A percentile compares a stretch with the other conserved stretches of the same genome.
Evolutionary conservation across 345 rosid genomes (phyloP).

Genomic region (Citrus sinensis): DVS_A1.0 CM039164.1:27869001-27869500

Average conservation of each 20-base stretch:
- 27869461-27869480: not conserved
- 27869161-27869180: constrained; percentile 66
- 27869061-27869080: constrained; percentile 27
- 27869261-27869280: constrained; percentile 84
- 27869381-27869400: constrained; percentile 52
- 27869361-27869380: constrained; percentile 74
- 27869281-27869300: constrained; percentile 64
- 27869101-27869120: constrained; percentile 4
- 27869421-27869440: not conserved
- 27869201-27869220: constrained; percentile 91
- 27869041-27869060: constrained; percentile 94
- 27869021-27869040: constrained; percentile 80
- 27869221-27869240: constrained; percentile 77
- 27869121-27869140: not conserved
- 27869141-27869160: constrained; percentile 19
- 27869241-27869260: constrained; percentile 74
- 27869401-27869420: not conserved
- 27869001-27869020: constrained; percentile 85
- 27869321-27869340: constrained; percentile 79
- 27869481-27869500: not conserved
- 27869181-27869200: constrained; percentile 93
- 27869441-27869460: not conserved
- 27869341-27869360: constrained; percentile 90
- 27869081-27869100: constrained; percentile 6
- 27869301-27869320: constrained; percentile 71